Evolutionary conservation across 2,329 filamentous ascomycete genomes (phyloP).

Genomic region (Nigrospora osmanthi): DNA sequence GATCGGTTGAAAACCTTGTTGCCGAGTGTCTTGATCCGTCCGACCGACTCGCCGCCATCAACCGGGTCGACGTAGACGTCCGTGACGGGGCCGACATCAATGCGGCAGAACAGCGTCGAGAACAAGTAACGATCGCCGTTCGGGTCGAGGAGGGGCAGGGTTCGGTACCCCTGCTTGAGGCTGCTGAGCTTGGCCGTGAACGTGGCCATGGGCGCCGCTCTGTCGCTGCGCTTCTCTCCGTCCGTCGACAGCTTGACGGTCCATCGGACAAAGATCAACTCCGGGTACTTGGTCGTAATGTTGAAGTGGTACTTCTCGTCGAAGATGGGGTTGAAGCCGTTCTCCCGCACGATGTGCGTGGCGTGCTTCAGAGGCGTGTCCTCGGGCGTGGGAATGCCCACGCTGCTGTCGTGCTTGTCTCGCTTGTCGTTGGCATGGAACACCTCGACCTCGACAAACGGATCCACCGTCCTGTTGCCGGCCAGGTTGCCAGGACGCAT

Average conservation of each 20-base stretch:
- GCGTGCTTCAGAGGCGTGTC: conserved; percentile 65
- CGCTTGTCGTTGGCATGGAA: conserved; percentile 90
- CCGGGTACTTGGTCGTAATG: conserved; percentile 88
- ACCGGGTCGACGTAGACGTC: conserved; percentile 46
- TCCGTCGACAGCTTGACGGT: conserved; percentile 82
- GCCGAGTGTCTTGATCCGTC: conserved; percentile 48
- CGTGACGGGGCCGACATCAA: conserved; percentile 56
- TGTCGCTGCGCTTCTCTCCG: conserved; percentile 60
- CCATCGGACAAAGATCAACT: conserved; percentile 89
- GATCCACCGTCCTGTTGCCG: conserved; percentile 71
- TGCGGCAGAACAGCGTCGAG: conserved; percentile 86
- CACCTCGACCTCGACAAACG: conserved; percentile 91
- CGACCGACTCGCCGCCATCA: conserved; percentile 30
- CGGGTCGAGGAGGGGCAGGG: conserved; percentile 79
- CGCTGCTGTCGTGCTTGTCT: conserved; percentile 72
- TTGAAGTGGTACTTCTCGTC: conserved; percentile 72
- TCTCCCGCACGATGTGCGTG: conserved; percentile 74
- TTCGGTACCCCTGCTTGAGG: conserved; percentile 86
- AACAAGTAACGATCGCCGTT: conserved; percentile 92
- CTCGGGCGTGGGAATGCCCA: conserved; percentile 35
- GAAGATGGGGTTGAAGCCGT: conserved; percentile 90
- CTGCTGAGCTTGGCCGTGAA: conserved; percentile 90
- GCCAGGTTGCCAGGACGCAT: conserved; percentile 71
- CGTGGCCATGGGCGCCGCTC: conserved; percentile 63
- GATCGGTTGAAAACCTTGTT: conserved; percentile 50